Conservation (phyloP, 2,329 filamentous ascomycete genomes). For the Rosellinia necatrix region DNA sequence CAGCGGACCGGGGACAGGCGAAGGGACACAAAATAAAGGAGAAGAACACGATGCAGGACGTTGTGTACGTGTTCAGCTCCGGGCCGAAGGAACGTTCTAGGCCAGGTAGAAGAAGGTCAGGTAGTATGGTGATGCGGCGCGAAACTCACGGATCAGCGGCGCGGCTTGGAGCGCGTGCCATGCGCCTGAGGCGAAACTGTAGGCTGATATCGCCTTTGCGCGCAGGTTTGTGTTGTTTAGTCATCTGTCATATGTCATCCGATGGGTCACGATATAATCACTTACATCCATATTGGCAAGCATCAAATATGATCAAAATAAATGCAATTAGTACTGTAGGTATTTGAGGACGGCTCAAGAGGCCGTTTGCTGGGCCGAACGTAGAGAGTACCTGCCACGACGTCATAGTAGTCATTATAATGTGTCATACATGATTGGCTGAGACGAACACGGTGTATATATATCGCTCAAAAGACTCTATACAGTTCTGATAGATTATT, state of each 20-base stretch:
- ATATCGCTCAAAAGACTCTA: neutral
- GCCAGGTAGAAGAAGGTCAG: too few species aligned
- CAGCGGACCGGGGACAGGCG: too few species aligned
- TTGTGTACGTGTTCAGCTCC: too few species aligned
- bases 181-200: slow-evolving; percentile 55
- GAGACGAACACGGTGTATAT: neutral
- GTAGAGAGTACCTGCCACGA: slow-evolving; percentile 11
- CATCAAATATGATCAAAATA: too few species aligned
- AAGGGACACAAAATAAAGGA: too few species aligned
- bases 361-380: too few species aligned
- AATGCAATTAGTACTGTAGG: neutral
- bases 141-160: slow-evolving; percentile 44
- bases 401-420: slow-evolving; percentile 21
- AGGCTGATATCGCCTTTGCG: slow-evolving; percentile 53
- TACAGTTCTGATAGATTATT: too few species aligned
- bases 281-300: slow-evolving; percentile 38
- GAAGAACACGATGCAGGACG: too few species aligned
- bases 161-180: slow-evolving; percentile 56
- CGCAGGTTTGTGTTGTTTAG: neutral
- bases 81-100: too few species aligned
- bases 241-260: neutral
- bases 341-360: too few species aligned
- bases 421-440: slow-evolving; percentile 8
- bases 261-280: neutral
- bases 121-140: neutral